These are phyloP conservation scores for Fomitopsis serialis DNA, from an alignment of 768 basidiomycete genomes.

Conservation along the genomic window DNA sequence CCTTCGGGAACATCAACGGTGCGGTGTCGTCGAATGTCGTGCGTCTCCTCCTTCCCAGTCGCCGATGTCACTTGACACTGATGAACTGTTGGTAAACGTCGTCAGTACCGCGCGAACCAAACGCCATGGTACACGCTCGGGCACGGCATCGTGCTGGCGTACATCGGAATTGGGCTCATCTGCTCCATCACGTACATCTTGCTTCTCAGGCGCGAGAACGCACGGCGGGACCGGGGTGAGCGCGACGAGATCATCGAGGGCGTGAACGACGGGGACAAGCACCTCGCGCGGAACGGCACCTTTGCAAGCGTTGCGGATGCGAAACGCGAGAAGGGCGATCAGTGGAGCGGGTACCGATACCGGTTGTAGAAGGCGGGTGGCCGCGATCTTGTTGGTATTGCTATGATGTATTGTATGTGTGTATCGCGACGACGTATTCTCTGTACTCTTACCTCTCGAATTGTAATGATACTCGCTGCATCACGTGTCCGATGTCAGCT, in stretches of 20 bases:
- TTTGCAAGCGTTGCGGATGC: slow-evolving; percentile 58
- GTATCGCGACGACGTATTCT: background rate
- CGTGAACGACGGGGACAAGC: slow-evolving; percentile 28
- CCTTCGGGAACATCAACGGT: slow-evolving; percentile 68
- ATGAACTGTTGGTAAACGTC: background rate
- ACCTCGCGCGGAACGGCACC: slow-evolving; percentile 47
- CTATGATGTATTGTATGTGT: background rate
- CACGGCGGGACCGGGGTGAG: slow-evolving; percentile 60
- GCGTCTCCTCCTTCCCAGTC: slow-evolving; percentile 23
- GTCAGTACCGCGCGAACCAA: slow-evolving; percentile 57
- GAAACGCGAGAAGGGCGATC: slow-evolving; percentile 64
- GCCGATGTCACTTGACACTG: too few species aligned
- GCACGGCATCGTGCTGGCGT: slow-evolving; percentile 65
- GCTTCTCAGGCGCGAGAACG: slow-evolving; percentile 54
- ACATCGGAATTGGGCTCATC: slow-evolving; percentile 60
- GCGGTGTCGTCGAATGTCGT: slow-evolving; percentile 75
- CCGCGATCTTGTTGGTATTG: background rate
- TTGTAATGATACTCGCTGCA: background rate
- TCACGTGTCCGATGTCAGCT: too few species aligned
- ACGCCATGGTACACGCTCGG: slow-evolving; percentile 63
- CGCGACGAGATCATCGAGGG: slow-evolving; percentile 64
- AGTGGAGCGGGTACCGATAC: slow-evolving; percentile 75
- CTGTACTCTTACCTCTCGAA: background rate
- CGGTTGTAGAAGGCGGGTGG: slow-evolving; percentile 30
- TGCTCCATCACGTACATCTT: slow-evolving; percentile 36